Evolutionary conservation across 768 basidiomycete genomes (phyloP).

Genomic region (Russula emetica): DNA sequence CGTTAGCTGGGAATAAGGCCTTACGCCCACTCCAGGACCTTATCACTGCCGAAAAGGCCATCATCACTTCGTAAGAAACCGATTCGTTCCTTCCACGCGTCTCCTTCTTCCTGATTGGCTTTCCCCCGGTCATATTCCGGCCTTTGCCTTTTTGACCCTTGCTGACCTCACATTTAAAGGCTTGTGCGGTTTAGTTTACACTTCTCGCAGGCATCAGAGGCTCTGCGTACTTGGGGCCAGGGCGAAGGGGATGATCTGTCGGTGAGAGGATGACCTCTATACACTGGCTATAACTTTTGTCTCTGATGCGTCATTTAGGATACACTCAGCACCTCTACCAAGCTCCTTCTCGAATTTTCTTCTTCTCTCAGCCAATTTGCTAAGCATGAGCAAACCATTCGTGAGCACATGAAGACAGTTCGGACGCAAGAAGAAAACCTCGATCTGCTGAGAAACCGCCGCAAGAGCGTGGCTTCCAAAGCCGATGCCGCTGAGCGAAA

Average conservation of each 20-base stretch:
- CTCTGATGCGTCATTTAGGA: conserved; percentile 46
- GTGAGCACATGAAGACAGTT: conserved; percentile 73
- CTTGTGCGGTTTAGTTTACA: conserved; percentile 64
- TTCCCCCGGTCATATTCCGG: neutral
- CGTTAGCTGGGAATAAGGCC: conserved; percentile 69
- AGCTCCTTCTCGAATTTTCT: conserved; percentile 62
- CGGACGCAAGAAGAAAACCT: conserved; percentile 80
- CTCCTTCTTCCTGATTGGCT: neutral
- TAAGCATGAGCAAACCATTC: conserved; percentile 61
- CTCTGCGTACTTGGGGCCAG: conserved; percentile 64
- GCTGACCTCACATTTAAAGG: conserved; percentile 35
- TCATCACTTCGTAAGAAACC: conserved; percentile 61
- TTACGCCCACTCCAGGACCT: conserved; percentile 79
- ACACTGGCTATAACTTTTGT: neutral
- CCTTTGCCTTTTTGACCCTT: neutral
- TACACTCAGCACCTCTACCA: conserved; percentile 63
- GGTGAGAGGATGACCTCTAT: conserved; percentile 40
- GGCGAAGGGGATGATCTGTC: conserved; percentile 82
- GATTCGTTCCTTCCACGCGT: neutral
- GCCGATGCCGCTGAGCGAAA: conserved; percentile 87
- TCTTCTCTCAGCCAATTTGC: conserved; percentile 66
- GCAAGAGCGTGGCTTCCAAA: conserved; percentile 59
- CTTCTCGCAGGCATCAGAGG: conserved; percentile 64
- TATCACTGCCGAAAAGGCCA: conserved; percentile 82
- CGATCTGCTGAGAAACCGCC: conserved; percentile 67